Base-by-base conservation (phyloP, 306 rosid genomes). In the Astragalus membranaceus region DNA sequence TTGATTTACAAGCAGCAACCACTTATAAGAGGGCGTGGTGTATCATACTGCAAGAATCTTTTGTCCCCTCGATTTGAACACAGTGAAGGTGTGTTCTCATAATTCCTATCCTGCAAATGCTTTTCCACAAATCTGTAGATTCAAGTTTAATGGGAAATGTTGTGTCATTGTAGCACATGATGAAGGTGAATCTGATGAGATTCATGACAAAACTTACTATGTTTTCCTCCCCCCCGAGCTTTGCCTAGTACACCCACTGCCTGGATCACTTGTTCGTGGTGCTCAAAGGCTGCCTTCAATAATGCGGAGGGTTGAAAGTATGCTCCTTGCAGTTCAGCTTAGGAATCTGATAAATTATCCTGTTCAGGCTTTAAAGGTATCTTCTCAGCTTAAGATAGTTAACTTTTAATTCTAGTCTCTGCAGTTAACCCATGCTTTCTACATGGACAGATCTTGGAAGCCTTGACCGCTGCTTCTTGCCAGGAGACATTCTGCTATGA, bases 401-500 rank as follows among this genome's bases (percentile, higher is more conserved):
- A 57, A 54, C 35, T 80, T 80, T 51, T 52, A 66, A 51, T 68
- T 50, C 10, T 54, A 43, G 56, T 68, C 68, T 79, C 17, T 26
- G 43, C 76, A 62, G 43, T 64, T 71, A 75, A 82, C 44, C 11
- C 56, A 5, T 29, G 71, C 57, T 10, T 69, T 76, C 32, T 73
- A 29, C 42, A 14, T 76, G 78, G 55, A 57, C 89, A 94, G 99
- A 94, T 94, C 74, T 86, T 94, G 87, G 99, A 88, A 85, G 99
- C 99, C 79, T 83, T 91, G 88, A 94, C 99, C 4, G 97, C 99
- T 64, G 97, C 99, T 72, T 94, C 97, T 70, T 94, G 99, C 78
- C 99, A 94, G 85, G 99, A 94, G 88, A 94, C 97, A 68, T 94
- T 94, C 84, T 94, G 99, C 80, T 91, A 94, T 67, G 99, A 94